Conservation (phyloP, 495 filamentous ascomycete species). For the Venustampulla echinocandica region DNA sequence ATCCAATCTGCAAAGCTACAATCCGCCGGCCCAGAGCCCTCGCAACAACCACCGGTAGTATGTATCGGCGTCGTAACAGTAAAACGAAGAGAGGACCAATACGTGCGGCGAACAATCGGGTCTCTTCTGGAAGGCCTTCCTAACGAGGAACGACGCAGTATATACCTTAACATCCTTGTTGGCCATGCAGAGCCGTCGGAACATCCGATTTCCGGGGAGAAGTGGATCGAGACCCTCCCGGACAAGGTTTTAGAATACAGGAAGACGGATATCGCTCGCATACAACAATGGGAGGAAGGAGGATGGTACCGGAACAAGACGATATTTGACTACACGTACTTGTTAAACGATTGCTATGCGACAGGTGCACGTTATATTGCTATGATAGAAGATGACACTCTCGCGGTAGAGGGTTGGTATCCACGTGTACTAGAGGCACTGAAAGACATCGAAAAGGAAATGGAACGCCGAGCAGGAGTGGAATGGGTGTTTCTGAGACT, state of each 20-base stretch:
- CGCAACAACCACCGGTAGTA: background rate
- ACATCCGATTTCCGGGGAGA: slow-evolving; percentile 2
- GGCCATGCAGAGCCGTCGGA: slow-evolving; percentile 1
- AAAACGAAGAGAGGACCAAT: background rate
- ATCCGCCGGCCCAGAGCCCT: background rate
- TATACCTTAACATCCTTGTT: slow-evolving; percentile 3
- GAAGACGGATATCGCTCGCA: slow-evolving; percentile 1
- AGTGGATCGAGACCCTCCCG: slow-evolving; percentile 1
- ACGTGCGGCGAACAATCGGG: slow-evolving; percentile 3
- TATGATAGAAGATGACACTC: slow-evolving; percentile 48
- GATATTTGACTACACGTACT: slow-evolving; percentile 39
- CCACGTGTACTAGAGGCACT: slow-evolving; percentile 34
- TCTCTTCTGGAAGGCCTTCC: slow-evolving; percentile 2
- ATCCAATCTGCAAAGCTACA: background rate
- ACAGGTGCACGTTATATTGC: slow-evolving; percentile 37
- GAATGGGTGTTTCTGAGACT: slow-evolving; percentile 43
- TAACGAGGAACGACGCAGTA: slow-evolving; percentile 1
- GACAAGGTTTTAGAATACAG: slow-evolving; percentile 4
- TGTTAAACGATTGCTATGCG: slow-evolving; percentile 38
- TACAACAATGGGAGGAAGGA: background rate
- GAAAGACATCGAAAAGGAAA: slow-evolving; percentile 19
- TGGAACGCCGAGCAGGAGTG: slow-evolving; percentile 2
- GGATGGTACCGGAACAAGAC: slow-evolving; percentile 5
- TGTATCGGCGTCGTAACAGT: slow-evolving; percentile 11
- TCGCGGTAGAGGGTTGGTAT: slow-evolving; percentile 45